Evolutionary conservation across 2,329 filamentous ascomycete genomes (phyloP).

Genomic region (Periconia digitata): DNA sequence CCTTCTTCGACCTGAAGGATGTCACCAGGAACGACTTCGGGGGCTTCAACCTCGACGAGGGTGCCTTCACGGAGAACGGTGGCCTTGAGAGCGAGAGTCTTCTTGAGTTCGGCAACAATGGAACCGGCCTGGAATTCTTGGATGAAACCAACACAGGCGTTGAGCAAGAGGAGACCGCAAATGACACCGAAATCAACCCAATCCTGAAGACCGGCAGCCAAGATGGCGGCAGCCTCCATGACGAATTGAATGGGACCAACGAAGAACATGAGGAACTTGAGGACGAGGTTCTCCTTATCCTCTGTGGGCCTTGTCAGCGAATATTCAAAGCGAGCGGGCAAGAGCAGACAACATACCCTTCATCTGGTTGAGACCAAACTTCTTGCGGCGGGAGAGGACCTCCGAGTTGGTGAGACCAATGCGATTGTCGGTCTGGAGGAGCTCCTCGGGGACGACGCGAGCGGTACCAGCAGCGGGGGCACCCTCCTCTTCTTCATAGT

Average conservation of each 20-base stretch:
- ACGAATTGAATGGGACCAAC: constrained; percentile 90
- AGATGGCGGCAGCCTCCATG: constrained; percentile 81
- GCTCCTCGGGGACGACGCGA: constrained; percentile 69
- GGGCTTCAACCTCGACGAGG: constrained; percentile 77
- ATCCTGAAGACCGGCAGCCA: constrained; percentile 80
- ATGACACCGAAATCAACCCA: constrained; percentile 96
- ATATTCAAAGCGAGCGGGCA: neutral
- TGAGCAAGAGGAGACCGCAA: constrained; percentile 77
- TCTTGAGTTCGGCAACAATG: constrained; percentile 88
- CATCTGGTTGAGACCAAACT: constrained; percentile 85
- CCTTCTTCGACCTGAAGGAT: constrained; percentile 89
- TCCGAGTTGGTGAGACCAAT: constrained; percentile 72
- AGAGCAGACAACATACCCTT: constrained; percentile 50
- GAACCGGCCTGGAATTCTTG: constrained; percentile 90
- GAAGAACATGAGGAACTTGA: constrained; percentile 83
- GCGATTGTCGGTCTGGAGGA: constrained; percentile 74
- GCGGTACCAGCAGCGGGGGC: constrained; percentile 55
- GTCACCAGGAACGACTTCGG: constrained; percentile 85
- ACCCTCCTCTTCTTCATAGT: constrained; percentile 65
- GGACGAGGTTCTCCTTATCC: constrained; percentile 79
- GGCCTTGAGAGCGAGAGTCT: constrained; percentile 85
- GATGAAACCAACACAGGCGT: constrained; percentile 82
- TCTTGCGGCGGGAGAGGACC: constrained; percentile 64
- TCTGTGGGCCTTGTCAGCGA: constrained; percentile 49
- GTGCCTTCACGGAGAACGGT: constrained; percentile 80